A percentile compares a stretch with the other conserved stretches of the same genome.
These are phyloP conservation scores for Backusella psychrophila DNA, from an alignment of 192 early-diverging fungal species.

Conservation along the genomic window DNA sequence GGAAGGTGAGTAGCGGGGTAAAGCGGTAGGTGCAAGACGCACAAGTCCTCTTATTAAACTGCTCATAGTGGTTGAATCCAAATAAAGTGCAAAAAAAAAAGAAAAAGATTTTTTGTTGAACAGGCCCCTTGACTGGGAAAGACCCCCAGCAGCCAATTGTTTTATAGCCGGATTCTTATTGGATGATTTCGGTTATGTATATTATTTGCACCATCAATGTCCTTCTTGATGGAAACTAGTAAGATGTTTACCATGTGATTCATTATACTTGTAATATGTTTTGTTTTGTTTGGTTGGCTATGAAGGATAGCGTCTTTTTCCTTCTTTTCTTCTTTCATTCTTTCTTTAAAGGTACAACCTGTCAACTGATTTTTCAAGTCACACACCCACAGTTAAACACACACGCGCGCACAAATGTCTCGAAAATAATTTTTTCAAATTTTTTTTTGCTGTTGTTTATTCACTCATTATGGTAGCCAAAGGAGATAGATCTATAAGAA, in stretches of 20 bases:
- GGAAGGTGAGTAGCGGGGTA: background rate
- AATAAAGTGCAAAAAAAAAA: background rate
- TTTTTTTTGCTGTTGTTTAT: slow-evolving; percentile 3
- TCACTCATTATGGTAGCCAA: slow-evolving; percentile 72
- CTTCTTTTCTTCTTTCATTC: no score
- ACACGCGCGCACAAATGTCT: no score
- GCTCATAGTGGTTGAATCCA: background rate
- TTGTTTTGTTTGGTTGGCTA: no score
- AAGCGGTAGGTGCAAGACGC: background rate
- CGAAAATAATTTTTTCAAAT: slow-evolving; percentile 1
- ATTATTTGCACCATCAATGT: no score
- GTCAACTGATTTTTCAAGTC: background rate
- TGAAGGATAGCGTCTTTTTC: no score
- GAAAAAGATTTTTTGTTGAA: background rate
- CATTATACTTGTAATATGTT: no score
- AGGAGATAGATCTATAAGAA: slow-evolving; percentile 76
- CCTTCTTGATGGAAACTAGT: no score
- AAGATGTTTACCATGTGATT: no score
- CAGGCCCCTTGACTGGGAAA: slow-evolving; percentile 16
- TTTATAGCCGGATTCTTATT: background rate
- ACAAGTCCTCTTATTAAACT: slow-evolving; percentile 7
- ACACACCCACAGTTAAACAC: background rate
- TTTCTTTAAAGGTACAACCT: background rate
- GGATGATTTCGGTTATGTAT: background rate
- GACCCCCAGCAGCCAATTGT: background rate